Percentiles rank a stretch among this genome's conserved stretches.
phyloP scores from a whole-genome alignment of 495 filamentous ascomycete species.

The Chaetomium tenue region DNA sequence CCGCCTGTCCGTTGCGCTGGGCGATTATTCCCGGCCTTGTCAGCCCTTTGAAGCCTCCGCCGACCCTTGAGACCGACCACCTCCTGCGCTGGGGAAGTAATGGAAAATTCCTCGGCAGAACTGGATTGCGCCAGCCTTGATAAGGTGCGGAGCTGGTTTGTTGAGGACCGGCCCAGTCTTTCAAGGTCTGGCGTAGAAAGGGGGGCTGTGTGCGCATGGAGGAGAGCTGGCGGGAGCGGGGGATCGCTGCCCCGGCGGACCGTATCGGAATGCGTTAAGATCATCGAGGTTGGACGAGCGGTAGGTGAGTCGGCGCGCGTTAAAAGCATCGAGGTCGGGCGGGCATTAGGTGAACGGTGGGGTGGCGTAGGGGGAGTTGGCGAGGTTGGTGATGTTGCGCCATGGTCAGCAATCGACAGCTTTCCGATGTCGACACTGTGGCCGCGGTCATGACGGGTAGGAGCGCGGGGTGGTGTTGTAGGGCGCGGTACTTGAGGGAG shows the following conservation, averaged over 20 bases:
- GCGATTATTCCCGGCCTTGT: conserved; percentile 46
- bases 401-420: conserved; percentile 41
- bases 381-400: conserved; percentile 35
- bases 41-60: conserved; percentile 73
- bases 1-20: conserved; percentile 50
- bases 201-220: conserved; percentile 49
- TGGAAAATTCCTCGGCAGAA: conserved; percentile 72
- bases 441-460: conserved; percentile 43
- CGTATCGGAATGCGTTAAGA: conserved; percentile 53
- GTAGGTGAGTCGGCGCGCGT: conserved; percentile 51
- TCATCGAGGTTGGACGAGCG: conserved; percentile 55
- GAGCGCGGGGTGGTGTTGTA: conserved; percentile 27
- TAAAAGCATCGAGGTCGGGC: conserved; percentile 55
- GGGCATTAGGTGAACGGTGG: conserved; percentile 44
- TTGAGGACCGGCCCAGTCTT: conserved; percentile 77
- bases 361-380: conserved; percentile 34
- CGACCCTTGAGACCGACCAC: conserved; percentile 85
- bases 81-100: conserved; percentile 70
- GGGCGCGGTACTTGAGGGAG: conserved; percentile 63
- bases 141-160: conserved; percentile 81
- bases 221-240: conserved; percentile 36
- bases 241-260: conserved; percentile 39
- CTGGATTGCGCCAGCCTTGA: conserved; percentile 79
- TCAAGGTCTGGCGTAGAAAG: conserved; percentile 69
- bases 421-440: conserved; percentile 54